A percentile compares a stretch with the other conserved stretches of the same genome.
phyloP scores from a whole-genome alignment of 2,329 filamentous ascomycete species.

The Cladosporium sp. region DNA sequence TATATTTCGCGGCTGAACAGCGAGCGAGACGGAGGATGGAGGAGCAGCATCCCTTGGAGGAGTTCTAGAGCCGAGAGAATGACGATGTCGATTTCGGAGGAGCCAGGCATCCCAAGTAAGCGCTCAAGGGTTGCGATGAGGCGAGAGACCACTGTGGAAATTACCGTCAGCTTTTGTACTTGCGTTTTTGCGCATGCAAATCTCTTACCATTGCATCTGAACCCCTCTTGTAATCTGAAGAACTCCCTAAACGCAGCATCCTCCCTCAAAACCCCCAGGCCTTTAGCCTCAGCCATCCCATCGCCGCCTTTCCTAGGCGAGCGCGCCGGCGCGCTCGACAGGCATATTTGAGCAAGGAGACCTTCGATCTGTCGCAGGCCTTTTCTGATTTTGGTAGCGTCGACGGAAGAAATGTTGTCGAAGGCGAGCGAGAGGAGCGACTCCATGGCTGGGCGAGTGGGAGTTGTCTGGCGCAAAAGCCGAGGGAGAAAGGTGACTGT shows the following conservation, averaged over 20 bases:
- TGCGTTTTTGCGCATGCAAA: neutral
- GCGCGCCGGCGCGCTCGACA: conserved; percentile 50
- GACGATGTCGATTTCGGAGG: conserved; percentile 80
- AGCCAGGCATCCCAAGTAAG: conserved; percentile 74
- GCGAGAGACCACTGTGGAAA: conserved; percentile 66
- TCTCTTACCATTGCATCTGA: conserved; percentile 80
- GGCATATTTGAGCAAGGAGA: conserved; percentile 88
- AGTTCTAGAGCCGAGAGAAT: conserved; percentile 85
- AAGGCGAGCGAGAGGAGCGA: conserved; percentile 87
- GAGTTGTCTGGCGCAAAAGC: conserved; percentile 1
- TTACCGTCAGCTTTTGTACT: neutral
- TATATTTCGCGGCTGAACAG: conserved; percentile 86
- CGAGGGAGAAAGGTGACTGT: neutral
- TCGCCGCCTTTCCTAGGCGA: conserved; percentile 25
- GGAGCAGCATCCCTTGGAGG: conserved; percentile 79
- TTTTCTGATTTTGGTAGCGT: conserved; percentile 85
- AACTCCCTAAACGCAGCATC: conserved; percentile 94
- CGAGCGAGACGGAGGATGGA: conserved; percentile 84
- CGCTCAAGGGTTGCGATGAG: conserved; percentile 82
- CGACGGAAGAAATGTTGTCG: conserved; percentile 92
- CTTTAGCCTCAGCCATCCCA: conserved; percentile 44
- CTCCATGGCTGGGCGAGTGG: conserved; percentile 62
- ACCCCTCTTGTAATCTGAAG: conserved; percentile 93
- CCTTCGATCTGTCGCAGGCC: conserved; percentile 92
- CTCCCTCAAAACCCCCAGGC: conserved; percentile 64